These are phyloP conservation scores for Brachypodium distachyon DNA, from an alignment of 202 grass and related monocot genomes.

Conservation along the genomic window DNA sequence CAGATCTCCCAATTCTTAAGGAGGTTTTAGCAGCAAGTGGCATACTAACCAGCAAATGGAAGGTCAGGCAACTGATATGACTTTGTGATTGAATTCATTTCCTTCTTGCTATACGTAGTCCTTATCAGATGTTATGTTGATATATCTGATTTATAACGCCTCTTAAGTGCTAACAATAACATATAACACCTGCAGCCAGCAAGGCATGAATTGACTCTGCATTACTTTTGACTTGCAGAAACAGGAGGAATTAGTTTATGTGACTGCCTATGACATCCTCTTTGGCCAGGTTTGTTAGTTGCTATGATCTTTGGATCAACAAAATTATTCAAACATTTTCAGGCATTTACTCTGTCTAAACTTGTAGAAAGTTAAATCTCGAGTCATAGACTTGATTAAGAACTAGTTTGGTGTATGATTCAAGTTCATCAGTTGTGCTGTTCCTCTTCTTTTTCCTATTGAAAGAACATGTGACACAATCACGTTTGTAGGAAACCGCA, in stretches of 20 bases:
- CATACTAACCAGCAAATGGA: slow-evolving; percentile 66
- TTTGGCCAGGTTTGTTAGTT: slow-evolving; percentile 79
- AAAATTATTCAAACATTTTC: not conserved
- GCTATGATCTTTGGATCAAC: not conserved
- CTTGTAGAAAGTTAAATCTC: not conserved
- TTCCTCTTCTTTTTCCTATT: not conserved
- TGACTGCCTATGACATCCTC: slow-evolving; percentile 78
- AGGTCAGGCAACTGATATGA: slow-evolving; percentile 36
- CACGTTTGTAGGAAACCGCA: slow-evolving; percentile 49
- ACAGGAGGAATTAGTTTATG: slow-evolving; percentile 73
- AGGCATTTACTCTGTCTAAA: not conserved
- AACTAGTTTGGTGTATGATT: not conserved
- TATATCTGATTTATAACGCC: not conserved
- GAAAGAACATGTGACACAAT: slow-evolving; percentile 10
- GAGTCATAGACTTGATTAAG: not conserved
- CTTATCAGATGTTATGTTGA: not conserved
- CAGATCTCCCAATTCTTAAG: slow-evolving; percentile 74
- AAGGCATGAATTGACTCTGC: not conserved
- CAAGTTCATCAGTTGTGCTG: not conserved
- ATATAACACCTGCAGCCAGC: not conserved
- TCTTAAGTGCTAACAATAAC: not conserved
- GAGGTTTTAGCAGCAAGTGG: slow-evolving; percentile 61
- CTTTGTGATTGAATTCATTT: slow-evolving; percentile 12
- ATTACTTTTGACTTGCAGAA: slow-evolving; percentile 44
- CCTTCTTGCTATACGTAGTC: not conserved